A percentile compares a stretch with the other conserved stretches of the same genome.
Conservation (phyloP, 2,329 filamentous ascomycete genomes). For the Pestalotiopsis sp. region DNA sequence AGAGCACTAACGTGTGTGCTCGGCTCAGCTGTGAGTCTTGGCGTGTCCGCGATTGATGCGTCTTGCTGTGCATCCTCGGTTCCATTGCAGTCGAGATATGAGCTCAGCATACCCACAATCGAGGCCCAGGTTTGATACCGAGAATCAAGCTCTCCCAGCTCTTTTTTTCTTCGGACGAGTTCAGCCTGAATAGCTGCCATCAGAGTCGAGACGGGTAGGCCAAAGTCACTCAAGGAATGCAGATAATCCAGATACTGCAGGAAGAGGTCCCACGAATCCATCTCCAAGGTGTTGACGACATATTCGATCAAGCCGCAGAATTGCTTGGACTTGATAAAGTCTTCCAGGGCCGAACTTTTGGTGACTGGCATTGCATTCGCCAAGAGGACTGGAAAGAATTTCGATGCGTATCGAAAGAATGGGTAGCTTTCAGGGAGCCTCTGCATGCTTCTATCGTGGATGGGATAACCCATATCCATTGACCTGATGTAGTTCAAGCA, state of each 20-base stretch:
- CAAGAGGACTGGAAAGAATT: neutral
- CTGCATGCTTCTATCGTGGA: neutral
- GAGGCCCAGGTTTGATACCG: neutral
- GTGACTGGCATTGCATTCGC: neutral
- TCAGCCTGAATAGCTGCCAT: neutral
- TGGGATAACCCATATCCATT: neutral
- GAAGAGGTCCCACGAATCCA: neutral
- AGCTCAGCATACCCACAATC: neutral
- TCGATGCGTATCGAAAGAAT: neutral
- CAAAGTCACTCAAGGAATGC: neutral
- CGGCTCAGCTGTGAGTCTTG: neutral
- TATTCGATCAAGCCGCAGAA: neutral
- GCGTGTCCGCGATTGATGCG: neutral
- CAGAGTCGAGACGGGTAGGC: neutral
- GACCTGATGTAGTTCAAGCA: neutral
- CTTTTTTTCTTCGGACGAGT: neutral
- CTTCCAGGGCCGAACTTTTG: neutral
- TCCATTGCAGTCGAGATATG: neutral
- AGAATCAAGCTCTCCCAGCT: neutral
- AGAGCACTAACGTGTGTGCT: neutral
- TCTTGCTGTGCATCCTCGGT: neutral
- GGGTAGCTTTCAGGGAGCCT: neutral
- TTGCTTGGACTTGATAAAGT: neutral
- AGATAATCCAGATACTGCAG: neutral
- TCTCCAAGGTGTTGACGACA: neutral